A percentile compares a stretch with the other conserved stretches of the same genome.
Conservation (phyloP, 371 early-diverging fungal genomes). For the Mucor saturninus region DNA sequence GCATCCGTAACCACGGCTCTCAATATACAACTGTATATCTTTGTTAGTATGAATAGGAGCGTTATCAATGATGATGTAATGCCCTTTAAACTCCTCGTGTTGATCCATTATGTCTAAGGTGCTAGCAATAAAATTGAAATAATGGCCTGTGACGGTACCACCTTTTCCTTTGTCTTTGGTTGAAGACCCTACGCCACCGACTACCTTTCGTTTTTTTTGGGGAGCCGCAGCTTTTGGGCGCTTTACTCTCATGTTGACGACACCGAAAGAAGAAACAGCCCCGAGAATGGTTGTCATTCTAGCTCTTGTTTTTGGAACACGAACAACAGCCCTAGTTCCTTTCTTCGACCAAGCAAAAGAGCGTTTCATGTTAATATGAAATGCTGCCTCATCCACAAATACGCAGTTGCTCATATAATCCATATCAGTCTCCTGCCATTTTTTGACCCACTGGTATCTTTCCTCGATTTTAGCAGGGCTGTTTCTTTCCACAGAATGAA, state of each 20-base stretch:
- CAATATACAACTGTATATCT: constrained; percentile 21
- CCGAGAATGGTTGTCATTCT: constrained; percentile 18
- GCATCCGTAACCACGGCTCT: constrained; percentile 25
- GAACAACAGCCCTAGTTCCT: constrained; percentile 8
- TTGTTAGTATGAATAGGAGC: constrained; percentile 21
- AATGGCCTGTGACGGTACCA: constrained; percentile 27
- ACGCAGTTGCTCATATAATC: constrained; percentile 28
- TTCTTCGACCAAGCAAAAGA: constrained; percentile 17
- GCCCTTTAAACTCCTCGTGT: constrained; percentile 17
- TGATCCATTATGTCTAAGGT: constrained; percentile 16
- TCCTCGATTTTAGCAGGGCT: constrained; percentile 27
- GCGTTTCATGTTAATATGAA: constrained; percentile 24
- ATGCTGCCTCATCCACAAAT: constrained; percentile 21
- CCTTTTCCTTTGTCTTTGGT: constrained; percentile 12
- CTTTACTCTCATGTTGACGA: constrained; percentile 15
- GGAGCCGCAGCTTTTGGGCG: constrained; percentile 12
- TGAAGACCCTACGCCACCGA: no score
- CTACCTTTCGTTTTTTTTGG: constrained; percentile 22
- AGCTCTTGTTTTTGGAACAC: constrained; percentile 20
- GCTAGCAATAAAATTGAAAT: constrained; percentile 16
- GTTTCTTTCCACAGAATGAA: constrained; percentile 29
- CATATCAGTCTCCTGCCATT: constrained; percentile 24
- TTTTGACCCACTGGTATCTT: constrained; percentile 21
- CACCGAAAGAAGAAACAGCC: constrained; percentile 8
- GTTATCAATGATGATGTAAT: constrained; percentile 29